Percentiles rank a stretch among this genome's conserved stretches.
phyloP scores from a whole-genome alignment of 2,329 filamentous ascomycete species.

The Aspergillus floridensis region DNA sequence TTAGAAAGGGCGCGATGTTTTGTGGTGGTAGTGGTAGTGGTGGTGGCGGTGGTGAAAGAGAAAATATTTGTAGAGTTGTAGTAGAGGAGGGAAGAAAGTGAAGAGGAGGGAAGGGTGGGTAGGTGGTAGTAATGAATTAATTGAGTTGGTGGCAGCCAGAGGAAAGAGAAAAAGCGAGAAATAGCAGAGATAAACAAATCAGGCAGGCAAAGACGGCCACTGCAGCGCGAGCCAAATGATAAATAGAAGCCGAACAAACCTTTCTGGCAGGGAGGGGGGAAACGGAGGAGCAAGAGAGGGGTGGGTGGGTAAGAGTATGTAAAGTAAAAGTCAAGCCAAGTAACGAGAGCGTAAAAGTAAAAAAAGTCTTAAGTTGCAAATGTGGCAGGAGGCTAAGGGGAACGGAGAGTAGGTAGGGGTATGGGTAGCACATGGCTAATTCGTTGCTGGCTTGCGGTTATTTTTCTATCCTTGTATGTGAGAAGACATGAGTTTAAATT shows the following conservation, averaged over 20 bases:
- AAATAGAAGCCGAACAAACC: conserved; percentile 23
- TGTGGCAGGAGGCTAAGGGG: conserved; percentile 4
- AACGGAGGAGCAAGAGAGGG: conserved; percentile 16
- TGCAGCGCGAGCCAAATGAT: conserved; percentile 13
- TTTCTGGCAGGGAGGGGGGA: conserved; percentile 9
- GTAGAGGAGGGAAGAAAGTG: neutral
- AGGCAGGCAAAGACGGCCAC: conserved; percentile 6
- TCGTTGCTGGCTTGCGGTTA: neutral
- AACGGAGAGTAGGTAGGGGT: neutral
- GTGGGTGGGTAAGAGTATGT: conserved; percentile 12
- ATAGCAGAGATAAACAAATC: neutral
- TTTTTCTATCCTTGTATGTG: neutral
- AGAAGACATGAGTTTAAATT: no score
- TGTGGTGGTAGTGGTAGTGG: no score
- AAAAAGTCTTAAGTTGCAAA: neutral
- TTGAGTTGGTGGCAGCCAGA: neutral
- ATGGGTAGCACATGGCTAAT: conserved; percentile 9
- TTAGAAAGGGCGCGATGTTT: neutral
- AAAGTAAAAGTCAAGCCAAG: conserved; percentile 3
- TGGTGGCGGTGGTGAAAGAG: neutral
- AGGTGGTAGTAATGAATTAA: neutral
- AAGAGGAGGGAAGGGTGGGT: neutral
- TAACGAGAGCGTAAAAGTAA: neutral
- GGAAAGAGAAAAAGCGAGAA: neutral
- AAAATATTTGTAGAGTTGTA: neutral